These are phyloP conservation scores for Populus hybrid DNA, from an alignment of 441 rosid genomes.

Conservation along the genomic window DNA sequence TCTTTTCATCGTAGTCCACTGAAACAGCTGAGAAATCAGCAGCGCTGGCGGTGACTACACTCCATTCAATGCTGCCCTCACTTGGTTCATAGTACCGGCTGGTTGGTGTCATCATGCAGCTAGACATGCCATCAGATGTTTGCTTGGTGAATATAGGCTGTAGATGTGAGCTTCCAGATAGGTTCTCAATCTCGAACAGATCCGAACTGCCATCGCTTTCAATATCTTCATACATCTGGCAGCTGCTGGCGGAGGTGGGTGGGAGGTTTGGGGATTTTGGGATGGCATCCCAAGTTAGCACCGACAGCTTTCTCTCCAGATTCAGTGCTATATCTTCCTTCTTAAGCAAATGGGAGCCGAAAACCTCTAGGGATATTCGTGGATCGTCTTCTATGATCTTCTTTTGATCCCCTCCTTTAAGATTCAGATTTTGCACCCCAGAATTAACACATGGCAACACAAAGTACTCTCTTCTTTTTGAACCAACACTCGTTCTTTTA, in stretches of 20 bases:
- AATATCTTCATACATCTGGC: slow-evolving; percentile 41
- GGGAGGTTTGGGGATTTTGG: slow-evolving; percentile 40
- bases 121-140: slow-evolving; percentile 37
- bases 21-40: slow-evolving; percentile 59
- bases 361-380: slow-evolving; percentile 44
- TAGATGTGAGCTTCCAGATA: slow-evolving; percentile 29
- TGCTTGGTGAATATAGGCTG: slow-evolving; percentile 30
- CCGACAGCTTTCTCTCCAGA: slow-evolving; percentile 68
- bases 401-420: slow-evolving; percentile 12
- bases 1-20: slow-evolving; percentile 39
- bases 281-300: slow-evolving; percentile 89
- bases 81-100: slow-evolving; percentile 46
- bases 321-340: slow-evolving; percentile 53
- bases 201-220: slow-evolving; percentile 82
- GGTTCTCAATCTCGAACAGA: slow-evolving; percentile 81
- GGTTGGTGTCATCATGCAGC: slow-evolving; percentile 24
- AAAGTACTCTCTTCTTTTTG: slow-evolving; percentile 32
- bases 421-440: slow-evolving; percentile 16
- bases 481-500: slow-evolving; percentile 19
- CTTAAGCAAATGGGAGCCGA: slow-evolving; percentile 38
- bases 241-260: slow-evolving; percentile 30
- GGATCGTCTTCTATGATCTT: slow-evolving; percentile 32
- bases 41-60: slow-evolving; percentile 75
- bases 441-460: slow-evolving; percentile 30
- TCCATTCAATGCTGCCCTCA: slow-evolving; percentile 76